These are phyloP conservation scores for Wallemia ichthyophaga DNA, from an alignment of 1,284 basidiomycete species.

Conservation along the genomic window DNA sequence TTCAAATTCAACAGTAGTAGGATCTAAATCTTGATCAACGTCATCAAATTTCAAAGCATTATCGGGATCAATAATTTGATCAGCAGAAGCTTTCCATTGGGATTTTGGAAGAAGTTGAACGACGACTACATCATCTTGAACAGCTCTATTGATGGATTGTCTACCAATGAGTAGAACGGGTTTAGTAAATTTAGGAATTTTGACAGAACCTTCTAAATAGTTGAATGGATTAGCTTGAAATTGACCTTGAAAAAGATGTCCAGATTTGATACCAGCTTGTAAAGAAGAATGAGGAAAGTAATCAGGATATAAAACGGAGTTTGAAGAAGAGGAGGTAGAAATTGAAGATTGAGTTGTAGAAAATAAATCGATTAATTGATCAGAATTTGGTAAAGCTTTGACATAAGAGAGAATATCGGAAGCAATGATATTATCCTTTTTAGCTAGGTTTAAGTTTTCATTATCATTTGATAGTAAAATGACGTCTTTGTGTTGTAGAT, in stretches of 20 bases:
- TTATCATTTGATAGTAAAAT: constrained; percentile 69
- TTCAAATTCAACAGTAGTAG: too few species aligned
- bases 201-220: constrained; percentile 72
- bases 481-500: constrained; percentile 33
- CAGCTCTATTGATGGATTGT: constrained; percentile 80
- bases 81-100: constrained; percentile 76
- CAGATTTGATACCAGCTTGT: constrained; percentile 54
- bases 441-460: constrained; percentile 48
- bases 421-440: constrained; percentile 31
- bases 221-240: constrained; percentile 92
- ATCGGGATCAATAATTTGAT: constrained; percentile 81
- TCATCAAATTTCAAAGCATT: constrained; percentile 64
- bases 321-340: constrained; percentile 1
- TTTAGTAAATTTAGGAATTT: constrained; percentile 37
- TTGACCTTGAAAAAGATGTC: constrained; percentile 60
- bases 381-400: constrained; percentile 31
- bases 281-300: constrained; percentile 48
- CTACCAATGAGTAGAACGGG: constrained; percentile 62
- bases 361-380: constrained; percentile 44
- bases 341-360: constrained; percentile 10
- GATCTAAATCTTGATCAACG: constrained; percentile 30
- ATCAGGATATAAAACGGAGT: constrained; percentile 18
- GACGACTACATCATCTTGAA: constrained; percentile 76
- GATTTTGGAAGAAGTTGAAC: constrained; percentile 61
- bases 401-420: constrained; percentile 55